Evolutionary conservation across 2,329 filamentous ascomycete species (phyloP).

Genomic region (Aspergillus arachidicola): DNA sequence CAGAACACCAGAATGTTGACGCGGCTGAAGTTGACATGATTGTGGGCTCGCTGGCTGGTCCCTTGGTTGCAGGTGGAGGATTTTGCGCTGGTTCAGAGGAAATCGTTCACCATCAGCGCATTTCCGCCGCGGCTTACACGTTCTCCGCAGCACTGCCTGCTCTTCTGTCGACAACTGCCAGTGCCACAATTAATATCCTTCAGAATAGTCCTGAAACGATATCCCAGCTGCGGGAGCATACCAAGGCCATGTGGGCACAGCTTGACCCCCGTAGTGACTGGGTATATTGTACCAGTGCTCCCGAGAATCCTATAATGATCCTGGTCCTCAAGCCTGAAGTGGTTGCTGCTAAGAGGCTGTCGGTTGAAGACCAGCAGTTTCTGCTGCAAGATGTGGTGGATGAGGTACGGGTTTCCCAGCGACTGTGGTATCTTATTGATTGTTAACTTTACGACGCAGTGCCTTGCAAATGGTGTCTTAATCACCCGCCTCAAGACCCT

Average conservation of each 20-base stretch:
- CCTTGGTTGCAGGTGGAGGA: conserved; percentile 87
- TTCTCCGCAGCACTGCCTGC: conserved; percentile 94
- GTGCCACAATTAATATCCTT: conserved; percentile 82
- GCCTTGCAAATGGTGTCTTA: conserved; percentile 82
- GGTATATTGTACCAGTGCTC: conserved; percentile 77
- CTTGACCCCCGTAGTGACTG: conserved; percentile 93
- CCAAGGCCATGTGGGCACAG: conserved; percentile 80
- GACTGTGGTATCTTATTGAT: background rate
- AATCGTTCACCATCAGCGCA: conserved; percentile 93
- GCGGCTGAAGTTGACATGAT: conserved; percentile 95
- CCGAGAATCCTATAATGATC: conserved; percentile 85
- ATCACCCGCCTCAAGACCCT: conserved; percentile 83
- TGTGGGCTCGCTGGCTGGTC: conserved; percentile 85
- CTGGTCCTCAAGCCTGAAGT: conserved; percentile 83
- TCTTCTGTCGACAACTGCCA: conserved; percentile 91
- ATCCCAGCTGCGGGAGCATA: conserved; percentile 78
- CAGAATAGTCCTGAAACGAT: conserved; percentile 86
- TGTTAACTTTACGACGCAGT: conserved; percentile 50
- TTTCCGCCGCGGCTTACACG: conserved; percentile 88
- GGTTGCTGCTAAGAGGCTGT: conserved; percentile 69
- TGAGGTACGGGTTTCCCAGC: conserved; percentile 65
- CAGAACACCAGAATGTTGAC: conserved; percentile 96
- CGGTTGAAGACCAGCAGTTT: conserved; percentile 75
- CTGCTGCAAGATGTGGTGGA: conserved; percentile 92
- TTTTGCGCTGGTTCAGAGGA: conserved; percentile 93